Percentiles rank a stretch among this genome's conserved stretches.
phyloP scores from a whole-genome alignment of 257 asterid species.

The Petunia secreta region DNA sequence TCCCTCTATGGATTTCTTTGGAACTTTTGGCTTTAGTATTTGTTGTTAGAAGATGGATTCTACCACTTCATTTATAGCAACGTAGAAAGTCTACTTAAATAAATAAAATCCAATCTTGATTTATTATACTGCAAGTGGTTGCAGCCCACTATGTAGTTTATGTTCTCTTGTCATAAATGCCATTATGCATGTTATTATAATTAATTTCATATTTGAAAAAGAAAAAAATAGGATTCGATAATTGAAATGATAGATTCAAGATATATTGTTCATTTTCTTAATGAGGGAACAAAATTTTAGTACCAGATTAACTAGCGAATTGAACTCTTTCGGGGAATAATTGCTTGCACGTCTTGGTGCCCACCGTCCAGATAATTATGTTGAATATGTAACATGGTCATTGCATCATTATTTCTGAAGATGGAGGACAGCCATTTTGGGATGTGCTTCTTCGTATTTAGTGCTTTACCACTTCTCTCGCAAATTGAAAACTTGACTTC shows the following conservation, averaged over 20 bases:
- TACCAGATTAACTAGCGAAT: neutral
- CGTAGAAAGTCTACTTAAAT: neutral
- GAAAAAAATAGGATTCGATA: neutral
- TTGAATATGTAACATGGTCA: neutral
- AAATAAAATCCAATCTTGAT: neutral
- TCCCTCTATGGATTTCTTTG: neutral
- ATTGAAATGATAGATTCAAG: neutral
- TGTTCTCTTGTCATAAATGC: neutral
- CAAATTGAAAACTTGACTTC: neutral
- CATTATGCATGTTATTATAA: neutral
- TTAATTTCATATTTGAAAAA: neutral
- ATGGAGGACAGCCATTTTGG: neutral
- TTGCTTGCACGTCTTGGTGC: conserved; percentile 5
- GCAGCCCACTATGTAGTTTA: neutral
- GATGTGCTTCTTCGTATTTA: neutral
- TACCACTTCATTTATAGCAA: neutral
- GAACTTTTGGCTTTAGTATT: neutral
- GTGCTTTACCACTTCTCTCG: neutral
- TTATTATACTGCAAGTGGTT: neutral
- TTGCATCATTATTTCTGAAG: neutral
- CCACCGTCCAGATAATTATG: neutral
- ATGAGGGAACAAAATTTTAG: neutral
- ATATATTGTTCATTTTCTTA: neutral
- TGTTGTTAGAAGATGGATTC: neutral
- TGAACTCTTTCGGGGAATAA: neutral